phyloP scores from a whole-genome alignment of 129 eudicot species.

The Daucus carota region DH1_v3.0 NC_030385.2:36607001-36607500 shows the following conservation, averaged over 20 bases:
- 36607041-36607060: neutral
- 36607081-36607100: neutral
- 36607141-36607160: neutral
- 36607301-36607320: neutral
- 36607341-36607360: neutral
- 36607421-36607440: slow-evolving; percentile 66
- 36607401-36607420: slow-evolving; percentile 93
- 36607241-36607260: neutral
- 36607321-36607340: neutral
- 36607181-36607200: neutral
- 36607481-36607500: neutral
- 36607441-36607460: slow-evolving; percentile 63
- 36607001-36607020: neutral
- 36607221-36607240: neutral
- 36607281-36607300: neutral
- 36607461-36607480: slow-evolving; percentile 66
- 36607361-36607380: neutral
- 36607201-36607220: neutral
- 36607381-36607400: slow-evolving; percentile 16
- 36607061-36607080: neutral
- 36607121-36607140: no score
- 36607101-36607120: neutral
- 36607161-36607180: neutral
- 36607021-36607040: neutral
- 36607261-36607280: neutral